phyloP scores from a whole-genome alignment of 2,329 filamentous ascomycete genomes.

The Coccinonectria pachysandricola region DNA sequence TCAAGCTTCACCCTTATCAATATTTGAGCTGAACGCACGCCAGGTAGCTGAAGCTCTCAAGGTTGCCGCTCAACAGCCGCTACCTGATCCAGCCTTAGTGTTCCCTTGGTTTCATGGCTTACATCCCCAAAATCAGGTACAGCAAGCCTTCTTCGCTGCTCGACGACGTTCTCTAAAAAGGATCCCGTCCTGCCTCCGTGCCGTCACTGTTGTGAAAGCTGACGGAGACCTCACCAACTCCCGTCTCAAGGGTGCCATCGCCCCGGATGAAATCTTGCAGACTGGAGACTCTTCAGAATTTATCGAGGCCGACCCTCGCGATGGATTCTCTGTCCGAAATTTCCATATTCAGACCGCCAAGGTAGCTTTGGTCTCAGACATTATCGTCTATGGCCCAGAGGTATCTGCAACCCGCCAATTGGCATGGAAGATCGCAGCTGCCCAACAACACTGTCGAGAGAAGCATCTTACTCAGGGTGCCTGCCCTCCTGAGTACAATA shows the following conservation, averaged over 20 bases:
- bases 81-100: constrained; percentile 75
- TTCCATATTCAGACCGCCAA: constrained; percentile 96
- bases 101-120: constrained; percentile 96
- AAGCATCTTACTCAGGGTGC: constrained; percentile 48
- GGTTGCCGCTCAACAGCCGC: constrained; percentile 63
- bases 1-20: constrained; percentile 41
- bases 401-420: constrained; percentile 51
- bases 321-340: constrained; percentile 92
- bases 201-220: constrained; percentile 79
- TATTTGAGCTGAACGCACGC: constrained; percentile 64
- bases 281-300: constrained; percentile 47
- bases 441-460: constrained; percentile 66
- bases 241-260: constrained; percentile 78
- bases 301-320: constrained; percentile 71
- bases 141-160: constrained; percentile 80
- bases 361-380: constrained; percentile 76
- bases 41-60: constrained; percentile 65
- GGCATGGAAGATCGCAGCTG: constrained; percentile 57
- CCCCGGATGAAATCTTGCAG: constrained; percentile 68
- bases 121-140: constrained; percentile 78
- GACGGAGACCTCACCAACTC: constrained; percentile 65
- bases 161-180: constrained; percentile 60
- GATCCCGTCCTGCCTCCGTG: constrained; percentile 63
- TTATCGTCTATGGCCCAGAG: constrained; percentile 82
- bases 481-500: constrained; percentile 62